Percentiles rank a stretch among this genome's conserved stretches.
Conservation (phyloP, 768 basidiomycete genomes). For the Tulasnella sp. region DNA sequence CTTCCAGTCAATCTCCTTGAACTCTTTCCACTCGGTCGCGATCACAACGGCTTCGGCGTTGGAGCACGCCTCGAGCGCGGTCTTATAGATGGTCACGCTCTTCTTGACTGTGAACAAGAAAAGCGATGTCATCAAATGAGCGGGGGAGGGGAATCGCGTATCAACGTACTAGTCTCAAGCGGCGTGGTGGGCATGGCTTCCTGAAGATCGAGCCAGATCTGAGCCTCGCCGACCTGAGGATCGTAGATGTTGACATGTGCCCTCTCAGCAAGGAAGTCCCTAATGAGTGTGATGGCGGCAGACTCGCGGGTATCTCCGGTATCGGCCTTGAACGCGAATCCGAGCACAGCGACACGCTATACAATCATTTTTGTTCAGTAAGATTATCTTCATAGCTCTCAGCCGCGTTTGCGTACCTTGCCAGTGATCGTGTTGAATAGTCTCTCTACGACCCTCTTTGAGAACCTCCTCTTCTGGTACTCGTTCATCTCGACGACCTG, state of each 20-base stretch:
- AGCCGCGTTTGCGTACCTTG: slow-evolving; percentile 43
- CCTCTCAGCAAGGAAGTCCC: slow-evolving; percentile 83
- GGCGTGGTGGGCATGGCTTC: slow-evolving; percentile 56
- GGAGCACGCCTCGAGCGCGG: slow-evolving; percentile 79
- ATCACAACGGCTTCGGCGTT: slow-evolving; percentile 88
- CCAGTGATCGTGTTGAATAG: slow-evolving; percentile 97
- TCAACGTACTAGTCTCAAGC: slow-evolving; percentile 57
- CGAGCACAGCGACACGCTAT: slow-evolving; percentile 87
- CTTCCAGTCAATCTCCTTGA: slow-evolving; percentile 85
- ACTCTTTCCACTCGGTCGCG: slow-evolving; percentile 97
- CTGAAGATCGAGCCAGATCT: slow-evolving; percentile 75
- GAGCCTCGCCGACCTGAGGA: slow-evolving; percentile 61
- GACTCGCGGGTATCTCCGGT: slow-evolving; percentile 99
- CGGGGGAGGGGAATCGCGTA: no score
- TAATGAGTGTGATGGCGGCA: slow-evolving; percentile 85
- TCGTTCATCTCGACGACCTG: slow-evolving; percentile 98
- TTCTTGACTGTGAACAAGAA: slow-evolving; percentile 71
- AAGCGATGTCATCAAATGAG: no score
- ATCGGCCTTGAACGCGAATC: slow-evolving; percentile 99
- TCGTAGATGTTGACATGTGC: slow-evolving; percentile 85
- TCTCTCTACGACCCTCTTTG: slow-evolving; percentile 90
- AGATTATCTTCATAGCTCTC: slow-evolving; percentile 19
- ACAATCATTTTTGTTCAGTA: slow-evolving; percentile 19
- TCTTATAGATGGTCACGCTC: slow-evolving; percentile 65
- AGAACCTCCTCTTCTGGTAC: slow-evolving; percentile 94